Conservation (phyloP, 202 grass and related monocot genomes). For the Zoysia matrella region DNA sequence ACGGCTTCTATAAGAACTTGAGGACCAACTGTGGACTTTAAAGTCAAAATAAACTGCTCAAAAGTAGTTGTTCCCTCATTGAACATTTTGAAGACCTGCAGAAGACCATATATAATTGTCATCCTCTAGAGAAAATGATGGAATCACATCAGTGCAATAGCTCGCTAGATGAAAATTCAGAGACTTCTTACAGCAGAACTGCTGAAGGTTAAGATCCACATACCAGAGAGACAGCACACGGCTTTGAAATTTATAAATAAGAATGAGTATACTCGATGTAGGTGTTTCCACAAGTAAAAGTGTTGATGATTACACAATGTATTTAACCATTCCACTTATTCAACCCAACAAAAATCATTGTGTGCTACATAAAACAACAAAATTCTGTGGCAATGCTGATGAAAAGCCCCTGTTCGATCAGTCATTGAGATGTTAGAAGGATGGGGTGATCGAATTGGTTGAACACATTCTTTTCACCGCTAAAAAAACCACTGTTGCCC, state of each 20-base stretch:
- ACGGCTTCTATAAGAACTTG: constrained; percentile 67
- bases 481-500: constrained; percentile 1
- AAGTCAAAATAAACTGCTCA: no score
- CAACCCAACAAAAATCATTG: background rate
- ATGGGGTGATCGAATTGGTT: constrained; percentile 12
- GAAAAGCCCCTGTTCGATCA: constrained; percentile 11
- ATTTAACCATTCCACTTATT: background rate
- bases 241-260: background rate
- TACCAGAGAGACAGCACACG: background rate
- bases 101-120: constrained; percentile 36
- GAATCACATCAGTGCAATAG: constrained; percentile 26
- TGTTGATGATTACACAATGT: background rate
- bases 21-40: constrained; percentile 68
- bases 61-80: constrained; percentile 75
- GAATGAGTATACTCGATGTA: constrained; percentile 13
- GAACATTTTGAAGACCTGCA: constrained; percentile 73
- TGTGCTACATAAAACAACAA: background rate
- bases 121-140: constrained; percentile 42
- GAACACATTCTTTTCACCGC: constrained; percentile 16
- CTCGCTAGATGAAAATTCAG: constrained; percentile 24
- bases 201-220: constrained; percentile 19
- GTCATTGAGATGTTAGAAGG: background rate
- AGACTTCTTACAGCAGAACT: constrained; percentile 19
- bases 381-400: constrained; percentile 27
- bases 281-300: constrained; percentile 22